These are phyloP conservation scores for Pseudoperonospora humuli DNA, from an alignment of 352 stramenopile genomes.

Conservation along the genomic window DNA sequence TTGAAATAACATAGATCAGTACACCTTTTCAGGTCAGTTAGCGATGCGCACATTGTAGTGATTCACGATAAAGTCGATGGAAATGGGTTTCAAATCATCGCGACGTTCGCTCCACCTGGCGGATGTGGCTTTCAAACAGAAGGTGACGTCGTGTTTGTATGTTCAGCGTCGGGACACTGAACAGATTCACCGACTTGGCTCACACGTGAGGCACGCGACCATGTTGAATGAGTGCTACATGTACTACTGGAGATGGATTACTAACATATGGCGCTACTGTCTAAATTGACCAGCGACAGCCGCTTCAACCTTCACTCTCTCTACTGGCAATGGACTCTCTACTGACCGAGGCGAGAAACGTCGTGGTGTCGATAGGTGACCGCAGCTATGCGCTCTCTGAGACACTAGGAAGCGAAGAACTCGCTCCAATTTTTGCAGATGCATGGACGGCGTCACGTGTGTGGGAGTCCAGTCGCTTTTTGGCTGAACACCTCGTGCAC, in stretches of 20 bases:
- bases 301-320: conserved; percentile 11
- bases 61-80: too few relatives aligned
- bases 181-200: neutral
- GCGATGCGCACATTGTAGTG: too few relatives aligned
- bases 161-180: neutral
- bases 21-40: too few relatives aligned
- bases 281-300: conserved; percentile 4
- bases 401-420: conserved; percentile 56
- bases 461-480: conserved; percentile 63
- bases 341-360: too few relatives aligned
- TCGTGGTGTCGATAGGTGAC: conserved; percentile 17
- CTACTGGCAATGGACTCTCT: conserved; percentile 2
- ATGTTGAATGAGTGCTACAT: neutral
- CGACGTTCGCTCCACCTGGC: conserved; percentile 5
- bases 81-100: too few relatives aligned
- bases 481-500: conserved; percentile 47
- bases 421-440: conserved; percentile 77
- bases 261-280: conserved; percentile 11
- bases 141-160: neutral
- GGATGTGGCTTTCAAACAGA: conserved; percentile 7
- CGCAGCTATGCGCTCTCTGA: conserved; percentile 63
- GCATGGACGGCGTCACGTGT: conserved; percentile 75
- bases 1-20: too few relatives aligned
- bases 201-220: neutral
- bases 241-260: conserved; percentile 5